phyloP scores from a whole-genome alignment of 306 rosid species.

The Macrotyloma uniflorum region DNA sequence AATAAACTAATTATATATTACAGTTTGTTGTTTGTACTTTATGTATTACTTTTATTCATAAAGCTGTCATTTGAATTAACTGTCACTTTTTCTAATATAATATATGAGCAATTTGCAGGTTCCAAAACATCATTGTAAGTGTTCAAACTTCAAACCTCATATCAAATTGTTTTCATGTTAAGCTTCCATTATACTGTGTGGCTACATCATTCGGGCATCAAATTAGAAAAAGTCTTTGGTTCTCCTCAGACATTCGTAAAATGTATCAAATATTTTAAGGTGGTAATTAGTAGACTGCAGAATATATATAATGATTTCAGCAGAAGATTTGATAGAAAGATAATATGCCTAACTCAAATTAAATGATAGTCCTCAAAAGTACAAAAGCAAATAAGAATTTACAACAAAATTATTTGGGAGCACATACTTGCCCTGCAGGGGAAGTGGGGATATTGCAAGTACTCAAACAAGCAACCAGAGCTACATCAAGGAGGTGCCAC shows the following conservation, averaged over 20 bases:
- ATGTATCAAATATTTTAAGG: not conserved
- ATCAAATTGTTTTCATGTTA: not conserved
- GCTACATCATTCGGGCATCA: slow-evolving; percentile 12
- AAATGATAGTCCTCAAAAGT: slow-evolving; percentile 27
- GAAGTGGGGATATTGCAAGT: not conserved
- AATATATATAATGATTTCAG: slow-evolving; percentile 3
- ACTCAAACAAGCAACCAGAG: not conserved
- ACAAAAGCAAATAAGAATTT: slow-evolving; percentile 30
- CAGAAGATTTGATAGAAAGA: not conserved
- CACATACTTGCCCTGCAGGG: slow-evolving; percentile 13
- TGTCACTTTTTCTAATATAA: not conserved
- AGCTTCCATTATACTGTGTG: not conserved
- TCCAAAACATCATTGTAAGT: not conserved
- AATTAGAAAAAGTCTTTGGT: not conserved
- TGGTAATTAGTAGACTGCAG: not conserved
- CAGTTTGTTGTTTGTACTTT: no score
- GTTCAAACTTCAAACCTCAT: slow-evolving; percentile 6
- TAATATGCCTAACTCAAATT: slow-evolving; percentile 24
- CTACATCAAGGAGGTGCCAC: slow-evolving; percentile 65
- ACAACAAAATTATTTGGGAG: slow-evolving; percentile 38
- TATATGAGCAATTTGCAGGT: not conserved
- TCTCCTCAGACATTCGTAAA: not conserved
- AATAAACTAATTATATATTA: no score
- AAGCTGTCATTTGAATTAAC: not conserved
- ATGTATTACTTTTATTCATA: not conserved